These are phyloP conservation scores for Salix arbutifolia DNA, from an alignment of 345 rosid species.

Conservation along the genomic window DNA sequence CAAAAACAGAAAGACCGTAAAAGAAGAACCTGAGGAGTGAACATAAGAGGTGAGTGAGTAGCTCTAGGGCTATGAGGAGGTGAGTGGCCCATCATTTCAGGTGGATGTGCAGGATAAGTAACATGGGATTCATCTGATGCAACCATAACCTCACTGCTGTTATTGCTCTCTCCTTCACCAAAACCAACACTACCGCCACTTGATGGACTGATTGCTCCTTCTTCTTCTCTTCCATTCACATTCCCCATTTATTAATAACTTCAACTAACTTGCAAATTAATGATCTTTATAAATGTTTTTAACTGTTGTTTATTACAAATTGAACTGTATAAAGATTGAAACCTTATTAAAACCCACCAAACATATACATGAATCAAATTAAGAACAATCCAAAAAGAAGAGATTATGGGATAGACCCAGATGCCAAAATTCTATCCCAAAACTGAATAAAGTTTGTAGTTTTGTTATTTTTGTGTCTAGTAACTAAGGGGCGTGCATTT, in stretches of 20 bases:
- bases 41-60: constrained; percentile 81
- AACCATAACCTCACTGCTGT: constrained; percentile 37
- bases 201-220: constrained; percentile 51
- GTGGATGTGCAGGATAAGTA: constrained; percentile 20
- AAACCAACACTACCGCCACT: constrained; percentile 9
- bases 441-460: background rate
- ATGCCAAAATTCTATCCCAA: background rate
- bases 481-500: background rate
- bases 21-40: constrained; percentile 76
- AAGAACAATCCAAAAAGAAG: background rate
- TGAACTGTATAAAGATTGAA: background rate
- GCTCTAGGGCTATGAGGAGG: constrained; percentile 89
- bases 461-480: background rate
- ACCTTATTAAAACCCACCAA: background rate
- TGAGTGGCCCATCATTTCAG: constrained; percentile 79
- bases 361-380: background rate
- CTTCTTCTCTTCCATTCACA: constrained; percentile 88
- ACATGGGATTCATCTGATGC: constrained; percentile 36
- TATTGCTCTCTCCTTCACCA: constrained; percentile 38
- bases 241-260: constrained; percentile 60
- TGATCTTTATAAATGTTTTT: background rate
- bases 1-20: background rate
- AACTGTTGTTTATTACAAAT: background rate
- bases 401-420: background rate
- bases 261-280: constrained; percentile 2